A percentile compares a stretch with the other conserved stretches of the same genome.
phyloP scores from a whole-genome alignment of 257 asterid species.

The Lantana camara region DNA sequence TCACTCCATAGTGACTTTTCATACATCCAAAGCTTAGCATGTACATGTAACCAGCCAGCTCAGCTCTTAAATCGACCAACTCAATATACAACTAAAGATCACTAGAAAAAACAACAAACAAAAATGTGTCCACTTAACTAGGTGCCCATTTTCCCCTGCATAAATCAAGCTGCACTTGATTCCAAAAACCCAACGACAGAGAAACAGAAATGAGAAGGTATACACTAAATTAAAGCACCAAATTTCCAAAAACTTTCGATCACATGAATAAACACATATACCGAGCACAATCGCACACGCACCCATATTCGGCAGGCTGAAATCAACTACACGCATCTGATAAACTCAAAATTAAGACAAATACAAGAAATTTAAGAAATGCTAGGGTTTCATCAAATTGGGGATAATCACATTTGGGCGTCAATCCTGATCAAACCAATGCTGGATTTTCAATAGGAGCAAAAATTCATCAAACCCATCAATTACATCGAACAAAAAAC shows the following conservation, averaged over 20 bases:
- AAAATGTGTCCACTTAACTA: background rate
- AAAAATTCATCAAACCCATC: background rate
- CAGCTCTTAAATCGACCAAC: constrained; percentile 4
- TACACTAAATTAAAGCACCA: background rate
- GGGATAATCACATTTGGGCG: constrained; percentile 37
- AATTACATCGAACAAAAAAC: constrained; percentile 21
- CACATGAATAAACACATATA: constrained; percentile 25
- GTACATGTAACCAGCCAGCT: constrained; percentile 4
- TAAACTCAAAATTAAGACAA: constrained; percentile 12
- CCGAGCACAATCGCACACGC: constrained; percentile 9
- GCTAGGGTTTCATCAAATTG: constrained; percentile 46
- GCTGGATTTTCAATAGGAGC: constrained; percentile 26
- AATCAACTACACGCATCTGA: constrained; percentile 12
- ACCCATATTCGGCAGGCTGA: background rate
- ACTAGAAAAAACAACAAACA: background rate
- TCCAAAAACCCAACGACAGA: background rate
- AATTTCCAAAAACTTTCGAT: constrained; percentile 26
- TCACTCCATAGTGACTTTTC: background rate
- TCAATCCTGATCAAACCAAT: constrained; percentile 21
- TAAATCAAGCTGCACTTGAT: background rate
- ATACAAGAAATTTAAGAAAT: background rate
- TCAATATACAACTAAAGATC: background rate
- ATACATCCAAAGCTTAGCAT: background rate
- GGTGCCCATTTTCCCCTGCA: background rate
- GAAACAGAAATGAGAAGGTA: background rate